Conservation (phyloP, 1,139 yeast genomes). For the Suhomyces kunorum region DNA sequence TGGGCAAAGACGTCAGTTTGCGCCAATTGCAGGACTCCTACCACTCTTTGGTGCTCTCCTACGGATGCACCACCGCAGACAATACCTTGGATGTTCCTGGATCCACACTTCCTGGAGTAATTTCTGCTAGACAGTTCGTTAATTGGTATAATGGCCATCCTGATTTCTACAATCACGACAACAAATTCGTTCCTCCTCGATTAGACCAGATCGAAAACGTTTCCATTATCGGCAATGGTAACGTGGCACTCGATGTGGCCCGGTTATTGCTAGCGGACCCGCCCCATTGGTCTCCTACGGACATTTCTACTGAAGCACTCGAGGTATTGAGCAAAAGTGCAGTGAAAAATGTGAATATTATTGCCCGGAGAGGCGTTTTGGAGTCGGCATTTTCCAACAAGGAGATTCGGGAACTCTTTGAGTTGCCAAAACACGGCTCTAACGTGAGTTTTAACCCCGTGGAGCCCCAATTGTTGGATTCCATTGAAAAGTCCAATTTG, state of each 20-base stretch:
- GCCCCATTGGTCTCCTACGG: slow-evolving; percentile 66
- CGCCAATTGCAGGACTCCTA: slow-evolving; percentile 53
- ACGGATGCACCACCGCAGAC: slow-evolving; percentile 74
- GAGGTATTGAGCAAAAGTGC: slow-evolving; percentile 50
- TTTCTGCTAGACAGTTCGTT: slow-evolving; percentile 85
- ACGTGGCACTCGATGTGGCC: slow-evolving; percentile 94
- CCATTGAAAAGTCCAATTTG: slow-evolving; percentile 43
- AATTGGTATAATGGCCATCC: slow-evolving; percentile 98
- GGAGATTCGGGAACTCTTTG: slow-evolving; percentile 83
- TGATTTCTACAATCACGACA: slow-evolving; percentile 38
- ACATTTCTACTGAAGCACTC: slow-evolving; percentile 67
- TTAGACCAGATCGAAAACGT: slow-evolving; percentile 65
- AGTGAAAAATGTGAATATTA: slow-evolving; percentile 65
- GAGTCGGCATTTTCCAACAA: slow-evolving; percentile 91
- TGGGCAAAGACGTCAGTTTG: slow-evolving; percentile 60
- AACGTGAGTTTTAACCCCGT: slow-evolving; percentile 57
- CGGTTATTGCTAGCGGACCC: slow-evolving; percentile 68
- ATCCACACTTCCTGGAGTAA: slow-evolving; percentile 59
- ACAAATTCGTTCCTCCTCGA: slow-evolving; percentile 44
- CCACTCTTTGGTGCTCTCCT: slow-evolving; percentile 75
- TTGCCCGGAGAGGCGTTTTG: slow-evolving; percentile 81
- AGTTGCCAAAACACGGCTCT: slow-evolving; percentile 44
- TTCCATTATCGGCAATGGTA: slow-evolving; percentile 92
- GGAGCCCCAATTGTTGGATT: slow-evolving; percentile 43
- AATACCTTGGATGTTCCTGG: slow-evolving; percentile 62